phyloP scores from a whole-genome alignment of 345 rosid species.

The Brassica rapa region DNA sequence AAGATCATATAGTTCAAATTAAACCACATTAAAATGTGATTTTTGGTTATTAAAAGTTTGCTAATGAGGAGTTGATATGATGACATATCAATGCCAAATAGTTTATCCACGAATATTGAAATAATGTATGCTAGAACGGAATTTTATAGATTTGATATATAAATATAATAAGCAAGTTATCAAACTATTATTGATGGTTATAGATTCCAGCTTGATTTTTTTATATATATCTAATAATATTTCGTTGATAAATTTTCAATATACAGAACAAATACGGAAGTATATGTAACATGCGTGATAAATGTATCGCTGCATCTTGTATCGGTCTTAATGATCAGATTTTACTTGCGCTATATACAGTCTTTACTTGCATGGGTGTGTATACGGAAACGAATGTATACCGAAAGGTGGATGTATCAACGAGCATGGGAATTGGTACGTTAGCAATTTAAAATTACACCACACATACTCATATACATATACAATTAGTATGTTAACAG shows the following conservation, averaged over 20 bases:
- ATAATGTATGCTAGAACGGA: neutral
- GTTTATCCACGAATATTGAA: neutral
- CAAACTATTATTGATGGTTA: neutral
- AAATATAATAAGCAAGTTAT: neutral
- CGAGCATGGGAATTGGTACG: constrained; percentile 32
- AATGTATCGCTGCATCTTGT: constrained; percentile 22
- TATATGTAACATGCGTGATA: constrained; percentile 25
- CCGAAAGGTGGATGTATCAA: neutral
- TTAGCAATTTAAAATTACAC: constrained; percentile 14
- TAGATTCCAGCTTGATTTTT: neutral
- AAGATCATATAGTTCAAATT: neutral
- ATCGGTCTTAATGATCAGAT: constrained; percentile 25
- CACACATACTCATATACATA: constrained; percentile 6
- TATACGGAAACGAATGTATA: neutral
- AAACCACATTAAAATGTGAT: neutral
- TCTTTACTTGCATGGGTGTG: constrained; percentile 25
- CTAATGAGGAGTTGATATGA: constrained; percentile 6
- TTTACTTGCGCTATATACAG: constrained; percentile 1
- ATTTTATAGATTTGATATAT: neutral
- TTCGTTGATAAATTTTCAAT: neutral
- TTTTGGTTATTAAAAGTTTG: constrained; percentile 5
- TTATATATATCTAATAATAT: neutral
- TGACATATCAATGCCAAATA: constrained; percentile 14
- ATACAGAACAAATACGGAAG: neutral
- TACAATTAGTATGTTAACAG: neutral